Base-by-base conservation (phyloP, 306 rosid genomes). In the Acacia acuminata region DNA sequence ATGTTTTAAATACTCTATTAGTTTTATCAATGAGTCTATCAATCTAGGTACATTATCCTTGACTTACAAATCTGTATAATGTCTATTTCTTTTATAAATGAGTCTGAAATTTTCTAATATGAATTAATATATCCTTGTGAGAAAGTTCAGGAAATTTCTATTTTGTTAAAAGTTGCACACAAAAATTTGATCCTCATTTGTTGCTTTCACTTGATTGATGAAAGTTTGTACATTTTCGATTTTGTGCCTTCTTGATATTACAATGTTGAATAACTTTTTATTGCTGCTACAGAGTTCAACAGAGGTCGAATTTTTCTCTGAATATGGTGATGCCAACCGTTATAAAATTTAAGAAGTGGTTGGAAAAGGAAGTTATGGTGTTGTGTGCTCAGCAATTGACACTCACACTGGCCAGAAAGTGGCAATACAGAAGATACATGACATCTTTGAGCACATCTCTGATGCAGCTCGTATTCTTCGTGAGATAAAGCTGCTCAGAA, bases 391-490 rank as follows among this genome's bases (percentile, higher is more conserved):
- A 43, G 99, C 99, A 76, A 87, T 92, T 53, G 98, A 95, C 86
- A 90, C 99, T 68, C 96, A 90, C 75, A 93, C 94, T 0, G 89
- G 92, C 60, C 92, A 93, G 77, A 95, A 92, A 81, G 99, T 95
- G 80, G 98, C 98, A 30, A 93, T 95, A 85, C 93, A 95, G 85
- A 95, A 95, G 82, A 95, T 95, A 82, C 98, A 92, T 10, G 97
- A 93, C 83, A 95, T 95, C 82, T 95, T 95, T 40, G 98, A 95
- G 80, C 98, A 95, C 81, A 90, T 92, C 76, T 93, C 98, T 45
- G 98, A 95, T 82, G 98, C 98, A 24, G 98, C 98, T 1, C 98
- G 99, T 15, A 95, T 95, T 85, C 99, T 95, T 73, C 98, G 99
- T 11, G 99, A 95, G 90, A 95, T 95, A 87, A 95, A 95, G 92